Evolutionary conservation across 768 basidiomycete genomes (phyloP).

Genomic region (Boletus sp.): DNA sequence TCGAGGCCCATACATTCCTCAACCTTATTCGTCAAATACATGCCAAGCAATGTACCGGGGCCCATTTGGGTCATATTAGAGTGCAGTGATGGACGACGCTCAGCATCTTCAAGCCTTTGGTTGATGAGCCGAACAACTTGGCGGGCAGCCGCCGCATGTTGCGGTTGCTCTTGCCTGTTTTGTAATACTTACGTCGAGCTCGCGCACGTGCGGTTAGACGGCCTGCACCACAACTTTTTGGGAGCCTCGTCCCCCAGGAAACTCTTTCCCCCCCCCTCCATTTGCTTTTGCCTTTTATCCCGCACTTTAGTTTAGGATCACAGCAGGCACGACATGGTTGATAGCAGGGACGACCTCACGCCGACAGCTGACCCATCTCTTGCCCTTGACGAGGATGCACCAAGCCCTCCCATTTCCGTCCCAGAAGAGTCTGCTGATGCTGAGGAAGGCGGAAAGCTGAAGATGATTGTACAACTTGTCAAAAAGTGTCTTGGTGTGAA

Average conservation of each 20-base stretch:
- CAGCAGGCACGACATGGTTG: constrained; percentile 16
- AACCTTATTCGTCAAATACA: too few species aligned
- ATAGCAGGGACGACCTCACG: constrained; percentile 11
- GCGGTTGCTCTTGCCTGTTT: constrained; percentile 10
- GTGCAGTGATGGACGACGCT: too few species aligned
- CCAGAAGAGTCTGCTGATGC: constrained; percentile 68
- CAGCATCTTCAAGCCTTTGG: too few species aligned
- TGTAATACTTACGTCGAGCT: constrained; percentile 8
- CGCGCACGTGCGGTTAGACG: constrained; percentile 22
- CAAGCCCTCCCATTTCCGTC: constrained; percentile 58
- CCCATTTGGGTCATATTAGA: too few species aligned
- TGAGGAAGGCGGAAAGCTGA: constrained; percentile 88
- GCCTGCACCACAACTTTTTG: constrained; percentile 14
- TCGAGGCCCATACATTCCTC: too few species aligned
- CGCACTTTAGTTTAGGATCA: not conserved
- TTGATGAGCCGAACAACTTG: too few species aligned
- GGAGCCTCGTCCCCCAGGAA: not conserved
- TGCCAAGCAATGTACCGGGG: too few species aligned
- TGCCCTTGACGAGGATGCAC: constrained; percentile 46
- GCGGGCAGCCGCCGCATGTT: too few species aligned
- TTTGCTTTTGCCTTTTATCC: not conserved
- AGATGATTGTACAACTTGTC: constrained; percentile 88
- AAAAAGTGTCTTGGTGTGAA: constrained; percentile 92
- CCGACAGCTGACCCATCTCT: constrained; percentile 3
- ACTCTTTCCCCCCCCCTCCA: constrained; percentile 5